A percentile compares a stretch with the other conserved stretches of the same genome.
These are phyloP conservation scores for Erodium trifolium DNA, from an alignment of 441 rosid species.

Conservation along the genomic window DNA sequence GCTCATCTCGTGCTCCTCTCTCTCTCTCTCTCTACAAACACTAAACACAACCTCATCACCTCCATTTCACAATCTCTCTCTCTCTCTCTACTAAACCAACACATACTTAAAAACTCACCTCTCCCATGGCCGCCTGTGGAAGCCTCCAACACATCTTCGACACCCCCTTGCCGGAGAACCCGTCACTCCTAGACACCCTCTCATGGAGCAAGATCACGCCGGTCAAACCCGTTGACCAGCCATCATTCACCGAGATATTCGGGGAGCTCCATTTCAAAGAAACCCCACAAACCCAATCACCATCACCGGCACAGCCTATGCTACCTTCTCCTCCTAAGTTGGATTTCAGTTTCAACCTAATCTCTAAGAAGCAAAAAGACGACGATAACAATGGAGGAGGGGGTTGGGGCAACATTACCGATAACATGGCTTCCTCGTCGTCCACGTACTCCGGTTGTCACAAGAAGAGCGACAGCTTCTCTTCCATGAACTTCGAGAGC, in stretches of 20 bases:
- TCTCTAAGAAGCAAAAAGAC: slow-evolving; percentile 2
- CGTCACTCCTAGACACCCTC: slow-evolving; percentile 48
- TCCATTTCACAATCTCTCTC: no score
- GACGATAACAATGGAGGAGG: slow-evolving; percentile 5
- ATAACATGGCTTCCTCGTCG: slow-evolving; percentile 10
- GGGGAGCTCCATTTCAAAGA: slow-evolving; percentile 72
- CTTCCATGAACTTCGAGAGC: slow-evolving; percentile 38
- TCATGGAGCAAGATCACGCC: slow-evolving; percentile 49
- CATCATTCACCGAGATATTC: slow-evolving; percentile 61
- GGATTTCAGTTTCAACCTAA: slow-evolving; percentile 16
- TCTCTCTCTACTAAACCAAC: background rate
- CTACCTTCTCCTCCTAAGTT: slow-evolving; percentile 14
- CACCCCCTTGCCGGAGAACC: slow-evolving; percentile 20
- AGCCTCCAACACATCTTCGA: slow-evolving; percentile 25
- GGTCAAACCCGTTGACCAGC: slow-evolving; percentile 27
- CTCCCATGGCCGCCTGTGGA: slow-evolving; percentile 60
- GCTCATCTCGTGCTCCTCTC: no score
- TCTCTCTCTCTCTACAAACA: no score
- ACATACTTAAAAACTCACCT: no score
- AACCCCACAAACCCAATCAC: slow-evolving; percentile 13
- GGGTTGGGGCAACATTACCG: slow-evolving; percentile 8
- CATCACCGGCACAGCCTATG: background rate
- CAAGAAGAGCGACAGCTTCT: slow-evolving; percentile 28
- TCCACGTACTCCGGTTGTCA: slow-evolving; percentile 20
- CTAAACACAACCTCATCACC: no score